Conservation (phyloP, 371 early-diverging fungal genomes). For the Lichtheimia hyalospora region DNA sequence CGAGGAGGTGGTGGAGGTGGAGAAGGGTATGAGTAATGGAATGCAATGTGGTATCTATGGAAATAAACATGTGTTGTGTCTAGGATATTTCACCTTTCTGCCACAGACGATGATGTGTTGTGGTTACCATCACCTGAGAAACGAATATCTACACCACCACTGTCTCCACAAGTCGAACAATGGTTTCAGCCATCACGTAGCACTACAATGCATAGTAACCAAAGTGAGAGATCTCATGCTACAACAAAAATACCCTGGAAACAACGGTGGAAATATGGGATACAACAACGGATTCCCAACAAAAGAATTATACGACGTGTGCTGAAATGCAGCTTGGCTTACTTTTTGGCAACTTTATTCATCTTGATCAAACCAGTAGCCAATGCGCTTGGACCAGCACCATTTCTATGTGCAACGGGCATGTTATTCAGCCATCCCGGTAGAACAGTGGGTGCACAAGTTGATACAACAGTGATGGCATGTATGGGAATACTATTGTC, state of each 20-base stretch:
- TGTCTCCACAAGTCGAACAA: slow-evolving; percentile 9
- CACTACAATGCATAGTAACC: neutral
- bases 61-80: neutral
- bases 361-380: slow-evolving; percentile 39
- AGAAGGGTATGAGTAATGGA: neutral
- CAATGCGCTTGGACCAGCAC: slow-evolving; percentile 34
- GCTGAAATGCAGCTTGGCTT: slow-evolving; percentile 52
- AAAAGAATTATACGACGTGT: slow-evolving; percentile 53
- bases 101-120: neutral
- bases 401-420: slow-evolving; percentile 42
- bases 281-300: no score
- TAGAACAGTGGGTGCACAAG: slow-evolving; percentile 45
- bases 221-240: slow-evolving; percentile 4
- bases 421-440: slow-evolving; percentile 46
- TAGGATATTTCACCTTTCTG: neutral
- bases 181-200: slow-evolving; percentile 13
- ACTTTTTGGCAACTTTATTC: slow-evolving; percentile 42
- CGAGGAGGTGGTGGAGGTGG: neutral
- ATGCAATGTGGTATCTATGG: neutral
- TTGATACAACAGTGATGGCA: slow-evolving; percentile 41
- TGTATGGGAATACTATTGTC: slow-evolving; percentile 25
- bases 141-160: neutral
- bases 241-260: slow-evolving; percentile 4
- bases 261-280: no score
- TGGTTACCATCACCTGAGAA: neutral